Evolutionary conservation across 2,329 filamentous ascomycete species (phyloP).

Genomic region (Ophiosphaerella korrae): DNA sequence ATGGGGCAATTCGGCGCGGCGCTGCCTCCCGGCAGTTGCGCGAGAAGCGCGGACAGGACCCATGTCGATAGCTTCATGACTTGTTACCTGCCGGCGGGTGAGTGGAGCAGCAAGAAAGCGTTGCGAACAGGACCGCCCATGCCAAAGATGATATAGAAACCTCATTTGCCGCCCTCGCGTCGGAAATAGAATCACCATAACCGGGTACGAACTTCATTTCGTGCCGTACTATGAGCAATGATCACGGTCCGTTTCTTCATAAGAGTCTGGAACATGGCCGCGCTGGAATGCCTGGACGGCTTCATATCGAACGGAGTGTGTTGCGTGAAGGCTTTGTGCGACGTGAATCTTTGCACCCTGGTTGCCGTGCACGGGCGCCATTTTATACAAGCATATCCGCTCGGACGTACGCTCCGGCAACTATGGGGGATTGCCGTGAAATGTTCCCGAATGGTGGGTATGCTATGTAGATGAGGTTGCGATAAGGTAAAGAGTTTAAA

Average conservation of each 20-base stretch:
- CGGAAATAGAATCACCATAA: background rate
- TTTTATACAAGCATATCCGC: background rate
- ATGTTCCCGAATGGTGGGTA: background rate
- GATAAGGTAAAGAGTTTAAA: background rate
- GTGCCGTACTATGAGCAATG: conserved; percentile 3
- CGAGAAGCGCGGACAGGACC: conserved; percentile 7
- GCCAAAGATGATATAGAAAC: conserved; percentile 7
- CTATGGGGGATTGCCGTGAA: background rate
- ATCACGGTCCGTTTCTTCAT: background rate
- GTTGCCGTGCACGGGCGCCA: background rate
- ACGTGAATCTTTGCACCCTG: background rate
- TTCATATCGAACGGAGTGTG: conserved; percentile 1
- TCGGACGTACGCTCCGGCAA: background rate
- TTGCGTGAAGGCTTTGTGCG: background rate
- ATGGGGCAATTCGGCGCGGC: conserved; percentile 30
- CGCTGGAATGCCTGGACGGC: background rate
- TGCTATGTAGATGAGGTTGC: background rate
- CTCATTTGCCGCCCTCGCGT: conserved; percentile 1
- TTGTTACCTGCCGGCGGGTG: conserved; percentile 4
- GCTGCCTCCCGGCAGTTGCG: conserved; percentile 10
- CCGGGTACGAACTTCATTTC: conserved; percentile 5
- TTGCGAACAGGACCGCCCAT: background rate
- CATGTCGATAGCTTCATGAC: conserved; percentile 7
- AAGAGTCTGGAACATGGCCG: background rate
- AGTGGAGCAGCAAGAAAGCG: background rate